Evolutionary conservation across 495 filamentous ascomycete species (phyloP).

Genomic region (Penicillium soppii): DNA sequence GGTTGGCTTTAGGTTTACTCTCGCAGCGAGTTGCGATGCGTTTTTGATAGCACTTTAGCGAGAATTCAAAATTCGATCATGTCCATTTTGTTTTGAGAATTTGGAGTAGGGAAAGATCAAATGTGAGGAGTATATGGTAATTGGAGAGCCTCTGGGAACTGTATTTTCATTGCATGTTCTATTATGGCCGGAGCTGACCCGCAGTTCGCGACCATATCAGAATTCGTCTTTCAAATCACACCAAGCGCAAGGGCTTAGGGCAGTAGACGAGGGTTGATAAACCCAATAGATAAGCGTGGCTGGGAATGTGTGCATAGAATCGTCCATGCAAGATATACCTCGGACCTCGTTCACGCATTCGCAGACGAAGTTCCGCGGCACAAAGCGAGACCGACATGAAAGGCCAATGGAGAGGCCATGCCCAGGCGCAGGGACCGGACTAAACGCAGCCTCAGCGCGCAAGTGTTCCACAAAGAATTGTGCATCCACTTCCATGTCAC

Average conservation of each 20-base stretch:
- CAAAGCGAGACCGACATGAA: not conserved
- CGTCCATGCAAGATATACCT: not conserved
- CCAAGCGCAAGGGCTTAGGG: not conserved
- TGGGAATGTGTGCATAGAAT: not conserved
- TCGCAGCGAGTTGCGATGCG: no score
- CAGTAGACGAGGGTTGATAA: not conserved
- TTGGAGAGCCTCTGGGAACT: no score
- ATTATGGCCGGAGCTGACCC: constrained; percentile 1
- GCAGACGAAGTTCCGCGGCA: not conserved
- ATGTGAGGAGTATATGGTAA: no score
- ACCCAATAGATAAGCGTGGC: not conserved
- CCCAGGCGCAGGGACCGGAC: not conserved
- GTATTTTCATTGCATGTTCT: not conserved
- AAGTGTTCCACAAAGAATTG: not conserved
- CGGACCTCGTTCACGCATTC: no score
- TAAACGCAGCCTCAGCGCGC: not conserved
- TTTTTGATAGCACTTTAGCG: no score
- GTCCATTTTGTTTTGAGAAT: no score
- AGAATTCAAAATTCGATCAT: no score
- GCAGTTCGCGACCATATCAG: not conserved
- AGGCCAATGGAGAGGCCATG: not conserved
- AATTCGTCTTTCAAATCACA: not conserved
- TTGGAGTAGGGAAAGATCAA: no score
- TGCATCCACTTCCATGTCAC: not conserved
- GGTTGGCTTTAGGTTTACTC: not conserved